phyloP scores from a whole-genome alignment of 139 green algal species.

The Cymbomonas tetramitiformis region DNA sequence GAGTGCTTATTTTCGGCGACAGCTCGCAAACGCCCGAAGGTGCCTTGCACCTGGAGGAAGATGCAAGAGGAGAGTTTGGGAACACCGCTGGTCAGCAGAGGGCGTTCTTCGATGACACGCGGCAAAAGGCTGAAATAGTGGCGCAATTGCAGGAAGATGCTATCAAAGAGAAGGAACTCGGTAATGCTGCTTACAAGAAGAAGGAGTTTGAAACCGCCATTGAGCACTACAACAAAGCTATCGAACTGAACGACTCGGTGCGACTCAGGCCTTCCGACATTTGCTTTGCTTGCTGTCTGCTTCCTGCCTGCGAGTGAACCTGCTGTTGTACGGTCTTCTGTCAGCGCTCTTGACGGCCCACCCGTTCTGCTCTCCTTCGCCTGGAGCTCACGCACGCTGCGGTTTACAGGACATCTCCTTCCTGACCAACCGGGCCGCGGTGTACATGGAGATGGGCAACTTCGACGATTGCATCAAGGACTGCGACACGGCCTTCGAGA shows the following conservation, averaged over 20 bases:
- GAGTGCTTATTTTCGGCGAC: too few species aligned
- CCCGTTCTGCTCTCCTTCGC: too few species aligned
- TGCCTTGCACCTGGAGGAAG: too few species aligned
- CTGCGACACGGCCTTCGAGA: conserved; percentile 75
- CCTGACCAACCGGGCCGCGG: conserved; percentile 86
- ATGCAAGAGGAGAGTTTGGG: conserved; percentile 13
- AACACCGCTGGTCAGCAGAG: neutral
- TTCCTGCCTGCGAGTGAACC: too few species aligned
- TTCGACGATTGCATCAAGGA: conserved; percentile 63
- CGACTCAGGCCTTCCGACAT: too few species aligned
- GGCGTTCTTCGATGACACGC: neutral
- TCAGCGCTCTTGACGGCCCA: too few species aligned
- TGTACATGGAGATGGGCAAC: conserved; percentile 77
- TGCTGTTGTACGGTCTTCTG: too few species aligned
- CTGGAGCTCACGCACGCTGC: too few species aligned
- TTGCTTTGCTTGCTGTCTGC: too few species aligned
- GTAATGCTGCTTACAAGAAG: conserved; percentile 86
- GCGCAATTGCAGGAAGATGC: conserved; percentile 35
- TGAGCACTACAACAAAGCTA: conserved; percentile 66
- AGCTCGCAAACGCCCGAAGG: too few species aligned
- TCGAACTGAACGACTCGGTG: conserved; percentile 74
- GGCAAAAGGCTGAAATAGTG: conserved; percentile 21
- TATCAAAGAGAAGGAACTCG: conserved; percentile 63
- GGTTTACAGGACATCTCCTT: conserved; percentile 85
- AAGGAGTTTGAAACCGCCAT: conserved; percentile 78